Base-by-base conservation (phyloP, 2,329 filamentous ascomycete genomes). In the Ciborinia camelliae region DNA sequence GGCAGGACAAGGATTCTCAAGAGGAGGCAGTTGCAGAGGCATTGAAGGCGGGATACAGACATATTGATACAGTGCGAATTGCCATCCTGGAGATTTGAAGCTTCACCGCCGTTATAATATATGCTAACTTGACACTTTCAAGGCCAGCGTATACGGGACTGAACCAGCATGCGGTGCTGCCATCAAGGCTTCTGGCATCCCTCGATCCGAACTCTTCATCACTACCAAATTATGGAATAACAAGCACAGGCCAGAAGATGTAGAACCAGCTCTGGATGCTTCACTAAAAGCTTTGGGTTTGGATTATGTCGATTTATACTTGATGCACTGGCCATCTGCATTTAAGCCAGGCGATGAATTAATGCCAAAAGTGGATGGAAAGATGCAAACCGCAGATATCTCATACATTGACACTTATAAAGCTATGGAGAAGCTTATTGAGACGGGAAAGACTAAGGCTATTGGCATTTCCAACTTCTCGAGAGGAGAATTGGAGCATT, bases 321-420 rank as follows among this genome's bases (percentile, higher is more conserved):
- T 96, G 43, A 84, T 96, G 80, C 91, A 96, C 79, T 95, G 91
- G 90, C 89, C 90, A 9, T 80, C 92, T 52, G 86, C 89, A 57
- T 87, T 93, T 85, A 94, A 93, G 78, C 88, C 89, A 8, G 83
- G 90, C 39, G 89, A 67, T 8, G 66, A 70, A 9, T 48, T 69
- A 14, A 68, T 73, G 52, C 71, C 71, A 30, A 73, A 72, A 60
- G 68, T 69, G 5, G 62, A 71, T 54, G 88, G 83, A 43, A 55
- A 54, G 32, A 70, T 66, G 43, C 58, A 69, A 39, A 70, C 68
- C 20, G 66, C 63, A 8, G 58, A 70, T 35, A 71, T 70, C 37
- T 86, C 86, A 71, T 90, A 94, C 76, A 79, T 90, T 69, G 82
- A 90, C 65, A 91, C 90, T 55, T 96, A 90, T 89, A 88, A 88